Conservation (phyloP, 805 yeast genomes). For the Ogataea siamensis region DNA sequence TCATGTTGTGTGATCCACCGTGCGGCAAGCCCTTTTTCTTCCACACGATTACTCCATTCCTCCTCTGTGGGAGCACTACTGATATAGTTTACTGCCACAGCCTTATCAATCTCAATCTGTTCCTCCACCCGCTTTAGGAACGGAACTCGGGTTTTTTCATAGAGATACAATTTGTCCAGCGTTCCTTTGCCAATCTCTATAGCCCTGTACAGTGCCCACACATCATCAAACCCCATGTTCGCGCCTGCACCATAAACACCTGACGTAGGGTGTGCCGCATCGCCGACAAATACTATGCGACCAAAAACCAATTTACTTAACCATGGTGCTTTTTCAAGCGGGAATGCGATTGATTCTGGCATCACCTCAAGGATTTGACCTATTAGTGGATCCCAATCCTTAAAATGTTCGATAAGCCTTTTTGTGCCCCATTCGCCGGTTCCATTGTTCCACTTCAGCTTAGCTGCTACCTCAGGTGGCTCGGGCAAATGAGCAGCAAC, state of each 20-base stretch:
- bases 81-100: conserved; percentile 7
- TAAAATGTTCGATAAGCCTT: conserved; percentile 7
- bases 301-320: conserved; percentile 4
- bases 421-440: conserved; percentile 13
- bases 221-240: conserved; percentile 12
- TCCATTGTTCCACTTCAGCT: conserved; percentile 7
- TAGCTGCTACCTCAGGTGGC: conserved; percentile 10
- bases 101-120: conserved; percentile 13
- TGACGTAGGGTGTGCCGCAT: conserved; percentile 15
- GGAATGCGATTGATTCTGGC: conserved; percentile 12
- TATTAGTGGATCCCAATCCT: conserved; percentile 13
- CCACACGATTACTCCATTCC: conserved; percentile 10
- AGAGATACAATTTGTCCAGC: conserved; percentile 3
- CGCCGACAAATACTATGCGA: conserved; percentile 12
- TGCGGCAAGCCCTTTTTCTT: conserved; percentile 4
- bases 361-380: conserved; percentile 7
- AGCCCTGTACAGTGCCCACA: conserved; percentile 10
- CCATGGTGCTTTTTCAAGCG: conserved; percentile 13
- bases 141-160: conserved; percentile 11
- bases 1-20: conserved; percentile 12
- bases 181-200: conserved; percentile 2
- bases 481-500: conserved; percentile 12
- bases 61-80: conserved; percentile 9
- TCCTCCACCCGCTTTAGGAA: conserved; percentile 10
- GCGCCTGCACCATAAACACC: conserved; percentile 16